A percentile compares a stretch with the other conserved stretches of the same genome.
These are phyloP conservation scores for Tilletia horrida DNA, from an alignment of 1,284 basidiomycete genomes.

Conservation along the genomic window DNA sequence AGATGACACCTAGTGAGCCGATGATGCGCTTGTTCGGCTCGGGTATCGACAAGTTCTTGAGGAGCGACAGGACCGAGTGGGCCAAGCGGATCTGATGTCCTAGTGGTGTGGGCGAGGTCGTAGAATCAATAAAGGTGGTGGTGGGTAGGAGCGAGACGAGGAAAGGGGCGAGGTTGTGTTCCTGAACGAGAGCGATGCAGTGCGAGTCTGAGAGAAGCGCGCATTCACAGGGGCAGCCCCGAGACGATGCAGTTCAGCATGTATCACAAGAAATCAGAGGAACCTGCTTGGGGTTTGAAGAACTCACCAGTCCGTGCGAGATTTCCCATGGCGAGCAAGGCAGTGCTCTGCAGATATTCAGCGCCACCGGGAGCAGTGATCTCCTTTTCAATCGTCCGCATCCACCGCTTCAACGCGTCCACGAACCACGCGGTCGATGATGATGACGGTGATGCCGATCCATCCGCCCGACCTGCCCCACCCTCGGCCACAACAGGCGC, in stretches of 20 bases:
- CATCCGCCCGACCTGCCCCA: background rate
- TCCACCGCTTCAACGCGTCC: slow-evolving; percentile 71
- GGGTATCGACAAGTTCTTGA: slow-evolving; percentile 48
- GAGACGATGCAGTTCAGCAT: too few relatives aligned
- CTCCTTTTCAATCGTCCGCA: slow-evolving; percentile 51
- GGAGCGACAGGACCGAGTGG: slow-evolving; percentile 39
- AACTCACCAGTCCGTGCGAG: slow-evolving; percentile 61
- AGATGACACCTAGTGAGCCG: slow-evolving; percentile 29
- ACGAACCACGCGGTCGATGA: slow-evolving; percentile 66
- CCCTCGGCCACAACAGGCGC: background rate
- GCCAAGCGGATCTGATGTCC: background rate
- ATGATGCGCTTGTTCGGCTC: slow-evolving; percentile 38
- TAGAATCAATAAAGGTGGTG: slow-evolving; percentile 23
- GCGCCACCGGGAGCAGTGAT: slow-evolving; percentile 47
- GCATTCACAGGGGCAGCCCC: background rate
- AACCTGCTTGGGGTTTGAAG: too few relatives aligned
- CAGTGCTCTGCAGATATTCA: slow-evolving; percentile 77
- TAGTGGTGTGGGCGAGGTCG: background rate
- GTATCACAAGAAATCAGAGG: too few relatives aligned
- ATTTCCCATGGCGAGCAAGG: slow-evolving; percentile 76
- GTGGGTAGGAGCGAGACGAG: slow-evolving; percentile 31
- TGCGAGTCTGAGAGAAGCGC: slow-evolving; percentile 30
- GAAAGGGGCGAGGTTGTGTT: slow-evolving; percentile 34
- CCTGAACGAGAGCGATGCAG: slow-evolving; percentile 39
- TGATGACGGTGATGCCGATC: slow-evolving; percentile 26